These are phyloP conservation scores for Carpinus viminea DNA, from an alignment of 306 rosid species.

Conservation along the genomic window DNA sequence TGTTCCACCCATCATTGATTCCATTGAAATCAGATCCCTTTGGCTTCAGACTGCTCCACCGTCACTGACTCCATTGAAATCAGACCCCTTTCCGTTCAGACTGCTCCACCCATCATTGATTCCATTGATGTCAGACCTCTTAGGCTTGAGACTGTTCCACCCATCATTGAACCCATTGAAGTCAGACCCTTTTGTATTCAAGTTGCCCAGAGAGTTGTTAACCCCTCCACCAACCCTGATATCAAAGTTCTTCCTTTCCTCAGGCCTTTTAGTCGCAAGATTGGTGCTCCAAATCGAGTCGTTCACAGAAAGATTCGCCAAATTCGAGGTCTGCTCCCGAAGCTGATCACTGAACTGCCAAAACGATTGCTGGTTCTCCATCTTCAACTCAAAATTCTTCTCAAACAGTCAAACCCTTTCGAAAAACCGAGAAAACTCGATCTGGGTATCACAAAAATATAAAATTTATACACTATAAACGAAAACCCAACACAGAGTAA, in stretches of 20 bases:
- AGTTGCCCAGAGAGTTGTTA: constrained; percentile 26
- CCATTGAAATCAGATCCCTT: constrained; percentile 23
- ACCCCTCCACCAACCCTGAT: constrained; percentile 84
- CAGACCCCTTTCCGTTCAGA: constrained; percentile 32
- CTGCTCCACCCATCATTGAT: constrained; percentile 2
- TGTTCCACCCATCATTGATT: constrained; percentile 47
- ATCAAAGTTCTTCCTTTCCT: constrained; percentile 68
- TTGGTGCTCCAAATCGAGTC: constrained; percentile 86
- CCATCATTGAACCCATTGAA: constrained; percentile 27
- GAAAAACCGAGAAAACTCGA: background rate
- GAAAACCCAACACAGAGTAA: background rate
- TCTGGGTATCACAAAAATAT: constrained; percentile 4
- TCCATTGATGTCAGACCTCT: background rate
- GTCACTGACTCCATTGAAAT: constrained; percentile 23
- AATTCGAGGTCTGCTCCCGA: constrained; percentile 55
- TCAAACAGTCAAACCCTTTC: background rate
- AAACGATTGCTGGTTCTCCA: constrained; percentile 75
- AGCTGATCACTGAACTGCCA: constrained; percentile 91
- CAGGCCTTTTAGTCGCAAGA: constrained; percentile 48
- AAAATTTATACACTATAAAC: too few relatives aligned
- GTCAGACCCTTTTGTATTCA: constrained; percentile 41
- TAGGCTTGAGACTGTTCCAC: constrained; percentile 12
- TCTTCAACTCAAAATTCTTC: constrained; percentile 9
- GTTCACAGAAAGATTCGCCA: constrained; percentile 64
- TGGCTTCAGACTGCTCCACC: constrained; percentile 29